Evolutionary conservation across 805 yeast genomes (phyloP).

Genomic region (Monosporozyma unispora): DNA sequence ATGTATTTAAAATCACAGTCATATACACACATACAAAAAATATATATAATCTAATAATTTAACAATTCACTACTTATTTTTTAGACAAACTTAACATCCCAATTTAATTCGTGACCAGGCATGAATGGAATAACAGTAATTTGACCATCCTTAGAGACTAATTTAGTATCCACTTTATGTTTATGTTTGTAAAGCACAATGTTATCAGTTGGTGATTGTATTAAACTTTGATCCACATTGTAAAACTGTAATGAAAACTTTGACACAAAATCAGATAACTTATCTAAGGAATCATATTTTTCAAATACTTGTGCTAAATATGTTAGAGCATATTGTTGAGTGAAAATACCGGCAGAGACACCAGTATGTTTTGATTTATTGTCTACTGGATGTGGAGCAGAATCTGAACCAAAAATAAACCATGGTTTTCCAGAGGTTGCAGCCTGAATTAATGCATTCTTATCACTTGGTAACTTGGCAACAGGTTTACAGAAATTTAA

Average conservation of each 20-base stretch:
- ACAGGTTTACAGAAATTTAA: slow-evolving; percentile 96
- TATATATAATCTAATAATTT: background rate
- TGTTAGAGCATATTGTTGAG: slow-evolving; percentile 74
- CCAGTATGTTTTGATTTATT: slow-evolving; percentile 69
- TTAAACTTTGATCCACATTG: slow-evolving; percentile 38
- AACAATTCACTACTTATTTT: background rate
- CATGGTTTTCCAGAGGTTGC: slow-evolving; percentile 87
- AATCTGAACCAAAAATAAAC: slow-evolving; percentile 94
- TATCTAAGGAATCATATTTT: slow-evolving; percentile 49
- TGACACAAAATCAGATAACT: slow-evolving; percentile 65
- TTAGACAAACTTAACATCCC: slow-evolving; percentile 56
- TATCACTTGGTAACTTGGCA: slow-evolving; percentile 84
- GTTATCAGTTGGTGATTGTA: slow-evolving; percentile 37
- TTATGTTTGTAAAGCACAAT: slow-evolving; percentile 48
- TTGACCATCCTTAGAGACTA: slow-evolving; percentile 29
- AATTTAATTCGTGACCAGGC: slow-evolving; percentile 66
- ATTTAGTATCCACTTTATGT: slow-evolving; percentile 48
- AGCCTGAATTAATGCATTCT: slow-evolving; percentile 70
- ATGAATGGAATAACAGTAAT: slow-evolving; percentile 71
- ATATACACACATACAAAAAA: background rate
- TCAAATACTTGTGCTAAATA: slow-evolving; percentile 87
- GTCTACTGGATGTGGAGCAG: slow-evolving; percentile 90
- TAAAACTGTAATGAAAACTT: slow-evolving; percentile 69
- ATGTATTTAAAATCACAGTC: background rate
- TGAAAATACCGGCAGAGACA: slow-evolving; percentile 97